These are phyloP conservation scores for Jackrogersella minutella DNA, from an alignment of 495 filamentous ascomycete species.

Conservation along the genomic window DNA sequence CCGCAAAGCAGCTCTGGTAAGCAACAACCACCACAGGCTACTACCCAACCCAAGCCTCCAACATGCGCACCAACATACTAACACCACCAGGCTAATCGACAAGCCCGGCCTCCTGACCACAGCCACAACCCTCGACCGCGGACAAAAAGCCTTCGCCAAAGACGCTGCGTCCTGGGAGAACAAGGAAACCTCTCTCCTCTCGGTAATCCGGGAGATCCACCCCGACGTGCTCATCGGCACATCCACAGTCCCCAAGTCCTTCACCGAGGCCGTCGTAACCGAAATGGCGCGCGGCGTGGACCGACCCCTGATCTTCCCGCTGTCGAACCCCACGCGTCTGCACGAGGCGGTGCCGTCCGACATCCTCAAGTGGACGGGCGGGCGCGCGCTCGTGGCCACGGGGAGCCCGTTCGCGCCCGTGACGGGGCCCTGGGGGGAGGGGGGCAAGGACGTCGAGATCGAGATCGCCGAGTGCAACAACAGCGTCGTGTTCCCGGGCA, in stretches of 20 bases:
- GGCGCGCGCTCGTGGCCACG: conserved; percentile 81
- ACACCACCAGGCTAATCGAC: conserved; percentile 74
- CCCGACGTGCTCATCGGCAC: conserved; percentile 87
- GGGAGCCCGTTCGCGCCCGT: conserved; percentile 86
- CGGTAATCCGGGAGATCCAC: conserved; percentile 73
- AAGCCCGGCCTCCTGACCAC: conserved; percentile 79
- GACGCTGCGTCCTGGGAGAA: conserved; percentile 69
- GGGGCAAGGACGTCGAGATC: conserved; percentile 64
- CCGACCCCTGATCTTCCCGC: conserved; percentile 81
- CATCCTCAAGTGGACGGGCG: conserved; percentile 78
- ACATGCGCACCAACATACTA: background rate
- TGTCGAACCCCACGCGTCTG: conserved; percentile 85
- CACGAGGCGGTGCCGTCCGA: conserved; percentile 87
- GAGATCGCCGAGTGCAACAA: conserved; percentile 92
- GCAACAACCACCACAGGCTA: conserved; percentile 6
- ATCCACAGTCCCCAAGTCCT: conserved; percentile 80
- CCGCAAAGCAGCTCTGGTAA: conserved; percentile 82
- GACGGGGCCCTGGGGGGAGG: conserved; percentile 60
- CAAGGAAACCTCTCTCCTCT: conserved; percentile 65
- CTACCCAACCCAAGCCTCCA: background rate
- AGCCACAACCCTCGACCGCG: conserved; percentile 64
- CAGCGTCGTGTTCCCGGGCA: conserved; percentile 84
- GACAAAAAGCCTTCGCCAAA: conserved; percentile 72
- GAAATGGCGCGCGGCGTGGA: conserved; percentile 84
- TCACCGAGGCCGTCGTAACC: conserved; percentile 75